Evolutionary conservation across 2,329 filamentous ascomycete species (phyloP), one percentile per base, ranked within the genome.

Genomic region (Aspergillus nomiae): DNA sequence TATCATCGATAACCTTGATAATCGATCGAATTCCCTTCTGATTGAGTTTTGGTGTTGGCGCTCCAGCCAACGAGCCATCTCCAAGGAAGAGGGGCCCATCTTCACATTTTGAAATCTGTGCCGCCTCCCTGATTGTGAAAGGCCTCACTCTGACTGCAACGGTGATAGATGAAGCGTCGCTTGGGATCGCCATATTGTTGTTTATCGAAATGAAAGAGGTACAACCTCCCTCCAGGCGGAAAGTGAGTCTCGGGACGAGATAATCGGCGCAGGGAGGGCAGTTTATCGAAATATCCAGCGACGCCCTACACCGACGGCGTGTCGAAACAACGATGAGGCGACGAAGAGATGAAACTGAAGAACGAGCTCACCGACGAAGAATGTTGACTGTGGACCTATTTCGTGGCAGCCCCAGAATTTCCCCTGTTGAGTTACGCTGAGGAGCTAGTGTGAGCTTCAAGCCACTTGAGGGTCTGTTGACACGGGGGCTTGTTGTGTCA

Each of bases 1-100:
- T 91, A 76, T 97, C 94, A 75, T 99, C 96, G 59, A 99, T 87
- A 24, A 99, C 94, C 80, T 97, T 98, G 80, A 99, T 91, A 59
- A 99, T 93, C 1, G 92, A 89, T 71, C 94, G 86, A 61, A 99
- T 89, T 9, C 96, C 95, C 73, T 94, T 93, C 70, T 92, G 89
- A 65, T 90, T 88, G 36, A 97, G 85, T 75, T 94, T 96, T 0
- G 94, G 94, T 1, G 92, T 86, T 0, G 94, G 93, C 16, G 86
- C 89, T 53, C 88, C 91, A n/a, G 95, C 95, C 61, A 99, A 85
- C 21, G 94, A 98, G 63, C 95, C 95, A 77, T 99, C 95, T 65
- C 95, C 95, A n/a, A 99, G 86, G 76, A 99, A 99, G 43, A 97
- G 79, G 6, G 92, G 93, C 59, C 90, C 89, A 78, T 97, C 94